Evolutionary conservation across 257 asterid genomes (phyloP), one percentile per base, ranked within the genome.

Genomic region (Nicotiana noctiflora): DNA sequence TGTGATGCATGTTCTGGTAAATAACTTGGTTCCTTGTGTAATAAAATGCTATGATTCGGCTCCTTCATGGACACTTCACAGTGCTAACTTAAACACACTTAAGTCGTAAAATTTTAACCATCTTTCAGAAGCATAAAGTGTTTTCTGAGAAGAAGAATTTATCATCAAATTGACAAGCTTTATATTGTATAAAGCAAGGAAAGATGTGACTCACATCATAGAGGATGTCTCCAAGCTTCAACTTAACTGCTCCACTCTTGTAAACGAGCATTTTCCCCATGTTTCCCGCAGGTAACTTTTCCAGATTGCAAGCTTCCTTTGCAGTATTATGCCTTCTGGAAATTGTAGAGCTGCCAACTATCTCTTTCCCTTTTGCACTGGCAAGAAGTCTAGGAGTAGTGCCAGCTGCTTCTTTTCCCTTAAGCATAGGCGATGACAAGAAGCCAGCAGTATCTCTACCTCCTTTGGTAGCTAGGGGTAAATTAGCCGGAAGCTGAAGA

Each of bases 181-280:
- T 60, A 51, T 63, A 4, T 34, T 9, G 34, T n/a, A 49, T n/a
- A 40, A 79, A 74, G 76, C 67, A 51, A 55, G 32, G 27, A 56
- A 80, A 83, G n/a, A 84, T 75, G 83, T 8, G 37, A 88, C 98
- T 93, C 87, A 93, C 98, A 84, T 91, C 90, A 74, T 83, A 90
- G 6, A 85, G 77, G 82, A 88, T 37, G 55, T 90, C 93, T 83
- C 97, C 97, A 21, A 94, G 76, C 90, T 91, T 93, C 89, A 89
- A 79, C 86, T 94, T 94, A n/a, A 93, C 87, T 29, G 86, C 88
- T 10, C 98, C 98, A 80, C 97, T 94, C 88, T 85, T 91, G 88
- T 90, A 93, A 46, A 94, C 97, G 88, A 91, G 76, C 97, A 93
- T 80, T 85, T 94, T 94, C 75, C 98, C 97, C 90, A 94, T 83